Conservation (phyloP, 768 basidiomycete species). For the Agrocybe chaxingu region DNA sequence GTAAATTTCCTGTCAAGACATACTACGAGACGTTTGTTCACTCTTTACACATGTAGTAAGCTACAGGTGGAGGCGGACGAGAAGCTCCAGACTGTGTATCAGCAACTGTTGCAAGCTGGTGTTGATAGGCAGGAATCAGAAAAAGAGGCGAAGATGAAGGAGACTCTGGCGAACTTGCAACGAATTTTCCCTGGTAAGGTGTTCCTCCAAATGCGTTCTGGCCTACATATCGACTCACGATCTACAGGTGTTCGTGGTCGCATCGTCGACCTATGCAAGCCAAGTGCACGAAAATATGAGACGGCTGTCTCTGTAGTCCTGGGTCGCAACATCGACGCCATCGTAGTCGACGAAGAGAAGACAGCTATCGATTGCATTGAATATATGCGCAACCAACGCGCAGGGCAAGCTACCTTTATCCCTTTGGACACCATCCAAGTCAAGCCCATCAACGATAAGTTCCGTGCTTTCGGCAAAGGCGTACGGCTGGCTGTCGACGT, state of each 20-base stretch:
- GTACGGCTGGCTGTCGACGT: slow-evolving; percentile 85
- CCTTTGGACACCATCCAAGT: slow-evolving; percentile 97
- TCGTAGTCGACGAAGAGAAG: slow-evolving; percentile 96
- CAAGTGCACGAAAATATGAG: slow-evolving; percentile 89
- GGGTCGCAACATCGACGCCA: slow-evolving; percentile 91
- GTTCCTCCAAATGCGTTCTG: neutral
- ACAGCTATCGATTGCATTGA: slow-evolving; percentile 98
- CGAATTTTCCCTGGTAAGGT: slow-evolving; percentile 80
- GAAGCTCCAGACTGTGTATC: slow-evolving; percentile 78
- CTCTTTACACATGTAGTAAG: slow-evolving; percentile 48
- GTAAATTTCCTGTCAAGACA: slow-evolving; percentile 40
- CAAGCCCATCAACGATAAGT: slow-evolving; percentile 92
- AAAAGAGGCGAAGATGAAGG: slow-evolving; percentile 78
- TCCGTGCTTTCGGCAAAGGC: slow-evolving; percentile 86
- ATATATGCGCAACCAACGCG: slow-evolving; percentile 94
- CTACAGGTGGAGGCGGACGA: slow-evolving; percentile 91
- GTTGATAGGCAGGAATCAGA: slow-evolving; percentile 87
- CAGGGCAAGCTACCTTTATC: slow-evolving; percentile 96
- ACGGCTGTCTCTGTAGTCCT: slow-evolving; percentile 88
- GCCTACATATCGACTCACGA: neutral
- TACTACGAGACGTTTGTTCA: neutral
- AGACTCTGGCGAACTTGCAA: slow-evolving; percentile 80
- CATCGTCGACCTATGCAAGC: slow-evolving; percentile 92
- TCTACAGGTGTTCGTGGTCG: slow-evolving; percentile 83
- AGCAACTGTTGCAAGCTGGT: slow-evolving; percentile 86